Conservation (phyloP, 2,329 filamentous ascomycete genomes). For the Penicillium thymicola region DNA sequence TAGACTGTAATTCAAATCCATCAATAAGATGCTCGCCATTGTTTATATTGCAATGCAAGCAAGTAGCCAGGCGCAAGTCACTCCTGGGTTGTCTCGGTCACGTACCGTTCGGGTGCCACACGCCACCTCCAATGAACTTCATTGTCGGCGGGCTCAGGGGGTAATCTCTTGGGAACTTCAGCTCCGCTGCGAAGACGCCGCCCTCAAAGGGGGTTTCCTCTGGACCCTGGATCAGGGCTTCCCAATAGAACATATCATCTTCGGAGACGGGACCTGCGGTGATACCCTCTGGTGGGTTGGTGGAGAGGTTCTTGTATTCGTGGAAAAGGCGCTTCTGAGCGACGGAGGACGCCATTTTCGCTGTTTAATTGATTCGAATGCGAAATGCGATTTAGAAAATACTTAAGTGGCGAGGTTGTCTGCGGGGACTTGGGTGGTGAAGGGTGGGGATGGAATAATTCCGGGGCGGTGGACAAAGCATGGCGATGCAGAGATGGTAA, state of each 20-base stretch:
- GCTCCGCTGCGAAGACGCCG: conserved; percentile 89
- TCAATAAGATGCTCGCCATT: neutral
- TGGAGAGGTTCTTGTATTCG: conserved; percentile 92
- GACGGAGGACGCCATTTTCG: conserved; percentile 48
- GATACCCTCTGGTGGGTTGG: conserved; percentile 95
- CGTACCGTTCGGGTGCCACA: conserved; percentile 94
- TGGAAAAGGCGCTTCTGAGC: conserved; percentile 79
- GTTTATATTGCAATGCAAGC: neutral
- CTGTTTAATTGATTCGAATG: neutral
- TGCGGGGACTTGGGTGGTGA: neutral
- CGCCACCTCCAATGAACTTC: conserved; percentile 81
- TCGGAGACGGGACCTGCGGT: conserved; percentile 89
- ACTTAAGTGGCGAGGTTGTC: neutral
- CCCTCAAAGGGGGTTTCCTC: conserved; percentile 96
- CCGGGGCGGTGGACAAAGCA: conserved; percentile 9
- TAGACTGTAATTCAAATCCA: conserved; percentile 62
- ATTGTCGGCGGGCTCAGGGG: conserved; percentile 94
- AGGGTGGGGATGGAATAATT: conserved; percentile 6
- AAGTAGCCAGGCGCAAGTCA: neutral
- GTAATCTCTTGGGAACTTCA: conserved; percentile 94
- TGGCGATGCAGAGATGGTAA: neutral
- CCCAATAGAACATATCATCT: conserved; percentile 95
- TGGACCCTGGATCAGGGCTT: conserved; percentile 91
- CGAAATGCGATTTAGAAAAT: neutral
- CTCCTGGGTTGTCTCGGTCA: conserved; percentile 23